Percentiles rank a stretch among this genome's conserved stretches.
phyloP scores from a whole-genome alignment of 768 basidiomycete genomes.

The Lepiota venenata region DNA sequence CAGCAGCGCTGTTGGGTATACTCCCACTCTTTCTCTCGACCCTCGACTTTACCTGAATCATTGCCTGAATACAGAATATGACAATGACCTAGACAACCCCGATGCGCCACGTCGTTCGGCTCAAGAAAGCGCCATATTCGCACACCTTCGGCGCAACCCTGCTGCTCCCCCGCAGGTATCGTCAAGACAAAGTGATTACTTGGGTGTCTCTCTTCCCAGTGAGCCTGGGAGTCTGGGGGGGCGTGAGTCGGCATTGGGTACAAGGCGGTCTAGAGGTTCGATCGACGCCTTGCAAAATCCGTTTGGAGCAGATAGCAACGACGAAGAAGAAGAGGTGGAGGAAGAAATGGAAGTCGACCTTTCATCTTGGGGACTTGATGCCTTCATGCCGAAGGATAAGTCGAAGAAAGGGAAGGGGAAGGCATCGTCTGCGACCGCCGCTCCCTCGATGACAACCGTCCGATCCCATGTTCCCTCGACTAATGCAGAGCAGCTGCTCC shows the following conservation, averaged over 20 bases:
- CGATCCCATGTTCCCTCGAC: constrained; percentile 40
- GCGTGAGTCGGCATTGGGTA: constrained; percentile 45
- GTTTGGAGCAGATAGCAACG: constrained; percentile 61
- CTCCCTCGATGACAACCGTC: constrained; percentile 35
- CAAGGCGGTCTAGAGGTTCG: constrained; percentile 53
- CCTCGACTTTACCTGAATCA: constrained; percentile 1
- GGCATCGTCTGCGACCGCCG: constrained; percentile 22
- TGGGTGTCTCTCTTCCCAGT: constrained; percentile 64
- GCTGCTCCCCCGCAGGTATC: constrained; percentile 40
- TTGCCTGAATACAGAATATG: constrained; percentile 62
- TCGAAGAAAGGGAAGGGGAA: constrained; percentile 41
- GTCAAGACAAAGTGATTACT: constrained; percentile 60
- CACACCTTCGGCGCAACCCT: constrained; percentile 63
- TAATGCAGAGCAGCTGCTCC: constrained; percentile 31
- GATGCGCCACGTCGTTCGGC: constrained; percentile 59
- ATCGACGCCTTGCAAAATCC: constrained; percentile 69
- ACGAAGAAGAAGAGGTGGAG: constrained; percentile 41
- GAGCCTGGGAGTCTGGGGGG: constrained; percentile 47
- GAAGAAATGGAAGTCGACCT: constrained; percentile 73
- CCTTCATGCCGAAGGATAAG: constrained; percentile 72
- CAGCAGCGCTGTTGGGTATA: constrained; percentile 81
- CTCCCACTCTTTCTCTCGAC: constrained; percentile 6
- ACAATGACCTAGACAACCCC: constrained; percentile 78
- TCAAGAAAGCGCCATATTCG: constrained; percentile 82
- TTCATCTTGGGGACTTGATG: constrained; percentile 80